Conservation (phyloP, 768 basidiomycete genomes). For the Termitomyces sp. region DNA sequence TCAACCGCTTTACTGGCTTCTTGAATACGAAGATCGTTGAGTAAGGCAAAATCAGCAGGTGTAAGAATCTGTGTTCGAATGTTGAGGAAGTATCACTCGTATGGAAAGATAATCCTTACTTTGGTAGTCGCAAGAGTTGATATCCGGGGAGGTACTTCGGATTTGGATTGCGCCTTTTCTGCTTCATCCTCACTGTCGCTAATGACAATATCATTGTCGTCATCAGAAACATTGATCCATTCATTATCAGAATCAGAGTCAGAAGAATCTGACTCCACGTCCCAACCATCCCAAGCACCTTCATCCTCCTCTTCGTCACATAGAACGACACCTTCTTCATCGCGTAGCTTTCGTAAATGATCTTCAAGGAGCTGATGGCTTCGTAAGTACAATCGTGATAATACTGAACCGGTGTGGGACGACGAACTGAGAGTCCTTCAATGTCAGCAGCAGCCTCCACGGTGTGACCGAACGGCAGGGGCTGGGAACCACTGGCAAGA, state of each 20-base stretch:
- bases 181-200: constrained; percentile 85
- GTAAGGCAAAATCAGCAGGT: constrained; percentile 90
- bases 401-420: constrained; percentile 20
- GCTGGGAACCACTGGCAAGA: constrained; percentile 53
- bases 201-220: constrained; percentile 62
- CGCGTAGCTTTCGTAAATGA: constrained; percentile 67
- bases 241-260: constrained; percentile 59
- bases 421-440: constrained; percentile 77
- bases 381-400: neutral
- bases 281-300: constrained; percentile 85
- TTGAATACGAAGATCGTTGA: constrained; percentile 83
- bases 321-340: constrained; percentile 48
- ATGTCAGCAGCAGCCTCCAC: constrained; percentile 76
- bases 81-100: neutral
- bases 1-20: constrained; percentile 71
- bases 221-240: constrained; percentile 82
- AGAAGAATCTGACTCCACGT: constrained; percentile 67
- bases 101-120: constrained; percentile 30
- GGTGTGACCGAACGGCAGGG: constrained; percentile 79
- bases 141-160: constrained; percentile 30
- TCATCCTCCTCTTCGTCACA: constrained; percentile 56
- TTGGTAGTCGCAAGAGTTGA: constrained; percentile 80
- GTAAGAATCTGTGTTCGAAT: constrained; percentile 75
- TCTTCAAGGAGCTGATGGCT: constrained; percentile 73
- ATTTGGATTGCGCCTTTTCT: constrained; percentile 40